Conservation (phyloP, 2,329 filamentous ascomycete species). For the Fusarium oligoseptatum region DNA sequence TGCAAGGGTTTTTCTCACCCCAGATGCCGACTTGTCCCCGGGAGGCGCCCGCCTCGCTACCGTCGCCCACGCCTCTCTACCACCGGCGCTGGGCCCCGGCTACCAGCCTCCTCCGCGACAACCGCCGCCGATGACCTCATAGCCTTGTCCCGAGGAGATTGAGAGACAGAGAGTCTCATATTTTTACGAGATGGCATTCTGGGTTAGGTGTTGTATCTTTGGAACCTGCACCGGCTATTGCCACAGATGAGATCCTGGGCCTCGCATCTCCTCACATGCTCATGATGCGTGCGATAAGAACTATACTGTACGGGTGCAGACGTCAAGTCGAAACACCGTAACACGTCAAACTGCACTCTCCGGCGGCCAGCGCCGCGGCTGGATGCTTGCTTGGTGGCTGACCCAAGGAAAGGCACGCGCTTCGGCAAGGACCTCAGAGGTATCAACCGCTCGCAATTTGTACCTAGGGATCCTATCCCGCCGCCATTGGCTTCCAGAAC, state of each 20-base stretch:
- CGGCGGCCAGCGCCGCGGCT: conserved; percentile 9
- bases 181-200: conserved; percentile 15
- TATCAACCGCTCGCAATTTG: background rate
- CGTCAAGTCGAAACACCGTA: conserved; percentile 5
- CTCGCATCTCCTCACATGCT: background rate
- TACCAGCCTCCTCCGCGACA: conserved; percentile 36
- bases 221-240: background rate
- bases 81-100: conserved; percentile 11
- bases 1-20: conserved; percentile 36
- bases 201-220: background rate
- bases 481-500: conserved; percentile 32
- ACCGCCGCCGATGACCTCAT: conserved; percentile 46
- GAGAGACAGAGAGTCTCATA: background rate
- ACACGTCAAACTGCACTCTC: background rate
- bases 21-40: conserved; percentile 43
- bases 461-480: conserved; percentile 21
- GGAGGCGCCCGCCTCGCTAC: conserved; percentile 26
- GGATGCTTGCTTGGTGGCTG: background rate
- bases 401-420: background rate
- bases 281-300: background rate
- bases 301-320: background rate
- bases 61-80: conserved; percentile 18
- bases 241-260: background rate
- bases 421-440: background rate
- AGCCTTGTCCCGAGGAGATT: conserved; percentile 6